A percentile compares a stretch with the other conserved stretches of the same genome.
These are phyloP conservation scores for Serendipita indica DNA, from an alignment of 768 basidiomycete genomes.

Conservation along the genomic window DNA sequence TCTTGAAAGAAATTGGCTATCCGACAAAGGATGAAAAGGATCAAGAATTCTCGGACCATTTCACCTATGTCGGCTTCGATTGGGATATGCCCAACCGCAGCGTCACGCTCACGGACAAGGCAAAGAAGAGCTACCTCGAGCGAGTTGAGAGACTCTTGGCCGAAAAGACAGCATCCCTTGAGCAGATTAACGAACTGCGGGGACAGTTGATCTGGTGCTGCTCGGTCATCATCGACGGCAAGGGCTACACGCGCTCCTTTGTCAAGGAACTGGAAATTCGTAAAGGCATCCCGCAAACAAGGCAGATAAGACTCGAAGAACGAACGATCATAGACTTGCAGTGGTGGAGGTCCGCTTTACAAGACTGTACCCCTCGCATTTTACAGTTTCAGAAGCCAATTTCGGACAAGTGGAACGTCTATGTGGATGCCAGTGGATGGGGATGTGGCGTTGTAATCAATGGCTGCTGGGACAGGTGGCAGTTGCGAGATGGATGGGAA, in stretches of 20 bases:
- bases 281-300: neutral
- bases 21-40: neutral
- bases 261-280: neutral
- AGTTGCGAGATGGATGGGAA: neutral
- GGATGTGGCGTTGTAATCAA: neutral
- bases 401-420: neutral
- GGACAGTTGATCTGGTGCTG: neutral
- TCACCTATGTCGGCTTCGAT: neutral
- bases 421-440: neutral
- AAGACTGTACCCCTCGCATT: neutral
- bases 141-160: neutral
- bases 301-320: neutral
- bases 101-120: neutral
- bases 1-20: neutral
- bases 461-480: neutral
- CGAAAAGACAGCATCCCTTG: neutral
- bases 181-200: neutral
- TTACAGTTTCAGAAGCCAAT: neutral
- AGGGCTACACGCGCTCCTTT: neutral
- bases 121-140: neutral
- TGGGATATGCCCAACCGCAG: neutral
- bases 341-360: neutral
- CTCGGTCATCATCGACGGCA: neutral
- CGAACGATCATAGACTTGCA: neutral
- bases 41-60: neutral